Conservation (phyloP, 371 early-diverging fungal genomes). For the Mortierella sp. region DNA sequence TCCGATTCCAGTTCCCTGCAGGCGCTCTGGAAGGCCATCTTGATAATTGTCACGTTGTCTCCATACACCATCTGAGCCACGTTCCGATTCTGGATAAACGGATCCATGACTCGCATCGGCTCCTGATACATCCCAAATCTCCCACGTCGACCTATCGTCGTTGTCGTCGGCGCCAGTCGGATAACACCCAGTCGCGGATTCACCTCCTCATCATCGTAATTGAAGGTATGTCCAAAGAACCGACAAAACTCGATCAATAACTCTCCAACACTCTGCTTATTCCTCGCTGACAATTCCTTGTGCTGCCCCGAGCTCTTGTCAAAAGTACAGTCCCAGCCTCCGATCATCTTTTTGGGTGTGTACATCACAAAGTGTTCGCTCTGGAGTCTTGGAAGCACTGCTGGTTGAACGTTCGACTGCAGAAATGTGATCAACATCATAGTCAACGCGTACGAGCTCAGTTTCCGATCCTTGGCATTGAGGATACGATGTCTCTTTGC, state of each 20-base stretch:
- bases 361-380: background rate
- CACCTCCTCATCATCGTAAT: slow-evolving; percentile 59
- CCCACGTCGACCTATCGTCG: background rate
- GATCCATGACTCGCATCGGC: slow-evolving; percentile 21
- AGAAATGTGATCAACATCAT: slow-evolving; percentile 22
- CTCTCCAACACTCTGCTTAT: slow-evolving; percentile 59
- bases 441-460: slow-evolving; percentile 29
- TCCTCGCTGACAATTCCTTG: slow-evolving; percentile 56
- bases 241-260: slow-evolving; percentile 72
- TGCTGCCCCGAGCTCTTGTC: slow-evolving; percentile 20
- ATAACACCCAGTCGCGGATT: slow-evolving; percentile 57
- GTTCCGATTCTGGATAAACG: slow-evolving; percentile 15
- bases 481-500: slow-evolving; percentile 57
- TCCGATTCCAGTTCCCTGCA: background rate
- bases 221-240: slow-evolving; percentile 60
- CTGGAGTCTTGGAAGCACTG: slow-evolving; percentile 6
- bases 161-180: background rate
- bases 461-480: slow-evolving; percentile 32
- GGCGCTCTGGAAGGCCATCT: slow-evolving; percentile 2
- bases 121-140: background rate
- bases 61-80: slow-evolving; percentile 1
- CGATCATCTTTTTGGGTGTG: background rate
- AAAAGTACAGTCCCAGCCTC: slow-evolving; percentile 3
- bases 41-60: background rate
- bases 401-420: slow-evolving; percentile 5